Percentiles rank a stretch among this genome's conserved stretches.
Evolutionary conservation across 2,329 filamentous ascomycete species (phyloP).

Genomic region (Dactylonectria macrodidyma): DNA sequence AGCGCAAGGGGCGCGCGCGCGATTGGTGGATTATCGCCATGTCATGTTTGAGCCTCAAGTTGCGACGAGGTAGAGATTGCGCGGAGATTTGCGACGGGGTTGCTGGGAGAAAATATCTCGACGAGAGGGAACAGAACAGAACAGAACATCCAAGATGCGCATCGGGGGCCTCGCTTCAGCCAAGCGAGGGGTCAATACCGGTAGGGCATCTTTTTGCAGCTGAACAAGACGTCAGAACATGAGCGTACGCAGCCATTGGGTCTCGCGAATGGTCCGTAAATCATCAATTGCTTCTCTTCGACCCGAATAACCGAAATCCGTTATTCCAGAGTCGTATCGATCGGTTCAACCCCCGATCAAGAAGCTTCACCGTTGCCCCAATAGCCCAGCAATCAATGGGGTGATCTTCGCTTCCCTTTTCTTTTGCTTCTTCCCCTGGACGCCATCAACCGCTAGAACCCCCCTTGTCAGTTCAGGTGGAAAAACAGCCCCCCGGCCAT

Average conservation of each 20-base stretch:
- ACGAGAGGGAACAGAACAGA: slow-evolving; percentile 5
- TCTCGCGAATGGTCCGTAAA: neutral
- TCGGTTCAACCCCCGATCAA: neutral
- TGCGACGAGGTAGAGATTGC: slow-evolving; percentile 31
- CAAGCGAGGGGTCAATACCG: slow-evolving; percentile 13
- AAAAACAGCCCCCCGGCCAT: neutral
- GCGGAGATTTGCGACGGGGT: slow-evolving; percentile 6
- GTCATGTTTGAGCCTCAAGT: slow-evolving; percentile 49
- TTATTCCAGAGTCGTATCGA: neutral
- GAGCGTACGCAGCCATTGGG: neutral
- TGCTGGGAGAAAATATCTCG: neutral
- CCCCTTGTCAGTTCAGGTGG: neutral
- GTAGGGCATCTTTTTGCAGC: neutral
- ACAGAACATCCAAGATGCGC: slow-evolving; percentile 2
- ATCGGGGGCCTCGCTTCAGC: neutral
- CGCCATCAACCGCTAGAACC: neutral
- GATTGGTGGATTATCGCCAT: slow-evolving; percentile 46
- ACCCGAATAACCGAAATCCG: neutral
- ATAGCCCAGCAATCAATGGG: slow-evolving; percentile 7
- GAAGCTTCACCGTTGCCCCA: neutral
- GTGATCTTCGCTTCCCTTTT: slow-evolving; percentile 4
- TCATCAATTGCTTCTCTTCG: neutral
- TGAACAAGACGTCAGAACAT: neutral
- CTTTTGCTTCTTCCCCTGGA: neutral
- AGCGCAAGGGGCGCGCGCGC: slow-evolving; percentile 44